These are phyloP conservation scores for Colletotrichum graminicola DNA, from an alignment of 2,329 filamentous ascomycete species.

Conservation along the genomic window DNA sequence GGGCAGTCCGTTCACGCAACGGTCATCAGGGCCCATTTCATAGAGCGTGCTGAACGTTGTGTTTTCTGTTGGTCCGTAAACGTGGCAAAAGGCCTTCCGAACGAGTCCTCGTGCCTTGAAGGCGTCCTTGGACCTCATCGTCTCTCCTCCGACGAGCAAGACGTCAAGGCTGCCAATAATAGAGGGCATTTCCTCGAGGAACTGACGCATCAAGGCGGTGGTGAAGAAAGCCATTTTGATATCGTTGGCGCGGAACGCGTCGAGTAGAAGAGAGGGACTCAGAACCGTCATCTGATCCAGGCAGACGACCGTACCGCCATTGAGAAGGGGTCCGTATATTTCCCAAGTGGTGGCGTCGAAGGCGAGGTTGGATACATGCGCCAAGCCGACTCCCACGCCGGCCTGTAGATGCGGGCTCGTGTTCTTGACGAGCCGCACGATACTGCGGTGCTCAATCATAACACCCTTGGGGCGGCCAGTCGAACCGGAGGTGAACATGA, in stretches of 20 bases:
- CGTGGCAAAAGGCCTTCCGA: constrained; percentile 4
- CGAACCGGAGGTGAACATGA: constrained; percentile 65
- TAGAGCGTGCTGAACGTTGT: constrained; percentile 12
- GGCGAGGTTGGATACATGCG: constrained; percentile 35
- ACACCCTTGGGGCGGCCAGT: constrained; percentile 65
- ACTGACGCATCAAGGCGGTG: constrained; percentile 35
- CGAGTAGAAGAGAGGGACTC: constrained; percentile 31
- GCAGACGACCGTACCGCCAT: constrained; percentile 43
- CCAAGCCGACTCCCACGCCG: neutral
- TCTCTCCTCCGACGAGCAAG: constrained; percentile 53
- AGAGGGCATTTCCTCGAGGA: constrained; percentile 50
- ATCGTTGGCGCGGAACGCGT: constrained; percentile 46
- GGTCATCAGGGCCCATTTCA: neutral
- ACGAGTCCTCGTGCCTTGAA: constrained; percentile 11
- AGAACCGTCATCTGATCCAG: constrained; percentile 42
- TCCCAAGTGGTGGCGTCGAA: constrained; percentile 44
- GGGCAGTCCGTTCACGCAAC: constrained; percentile 40
- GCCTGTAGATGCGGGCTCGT: neutral
- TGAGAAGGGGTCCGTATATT: constrained; percentile 43
- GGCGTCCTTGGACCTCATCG: constrained; percentile 24
- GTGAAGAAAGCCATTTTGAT: constrained; percentile 52
- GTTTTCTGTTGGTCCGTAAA: constrained; percentile 44
- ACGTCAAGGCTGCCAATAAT: constrained; percentile 52
- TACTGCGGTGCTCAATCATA: constrained; percentile 46
- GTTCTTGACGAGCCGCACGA: constrained; percentile 34